A percentile compares a stretch with the other conserved stretches of the same genome.
Conservation (phyloP, 192 early-diverging fungal species). For the Geosiphon pyriformis region DNA sequence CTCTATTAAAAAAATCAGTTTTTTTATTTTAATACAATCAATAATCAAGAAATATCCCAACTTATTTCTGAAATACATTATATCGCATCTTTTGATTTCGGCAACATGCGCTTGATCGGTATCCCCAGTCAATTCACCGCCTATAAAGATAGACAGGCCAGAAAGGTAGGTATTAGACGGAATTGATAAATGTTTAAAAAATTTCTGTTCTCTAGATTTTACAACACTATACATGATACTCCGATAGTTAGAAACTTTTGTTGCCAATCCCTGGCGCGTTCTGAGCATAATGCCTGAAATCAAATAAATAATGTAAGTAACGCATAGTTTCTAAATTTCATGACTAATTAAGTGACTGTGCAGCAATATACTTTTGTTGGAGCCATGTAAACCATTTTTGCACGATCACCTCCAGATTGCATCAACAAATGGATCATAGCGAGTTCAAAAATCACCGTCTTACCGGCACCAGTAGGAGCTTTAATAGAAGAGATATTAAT, state of each 20-base stretch:
- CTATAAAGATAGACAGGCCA: conserved; percentile 31
- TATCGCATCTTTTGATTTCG: conserved; percentile 39
- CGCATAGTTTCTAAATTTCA: no score
- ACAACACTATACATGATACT: conserved; percentile 39
- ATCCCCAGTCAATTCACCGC: conserved; percentile 66
- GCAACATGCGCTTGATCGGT: conserved; percentile 37
- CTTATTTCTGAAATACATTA: conserved; percentile 23
- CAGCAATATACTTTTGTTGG: conserved; percentile 48
- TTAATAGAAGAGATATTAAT: not conserved
- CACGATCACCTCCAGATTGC: not conserved
- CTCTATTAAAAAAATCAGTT: conserved; percentile 15
- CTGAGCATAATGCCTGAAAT: conserved; percentile 51
- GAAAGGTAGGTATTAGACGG: conserved; percentile 8
- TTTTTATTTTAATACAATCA: not conserved
- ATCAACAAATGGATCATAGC: conserved; percentile 33
- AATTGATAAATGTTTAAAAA: no score
- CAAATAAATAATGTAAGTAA: no score
- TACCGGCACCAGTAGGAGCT: conserved; percentile 70
- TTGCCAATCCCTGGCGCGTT: conserved; percentile 57
- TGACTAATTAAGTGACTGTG: not conserved
- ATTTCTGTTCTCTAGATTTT: no score
- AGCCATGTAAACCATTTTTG: conserved; percentile 65
- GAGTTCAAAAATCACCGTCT: conserved; percentile 62
- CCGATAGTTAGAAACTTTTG: conserved; percentile 47
- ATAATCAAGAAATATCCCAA: not conserved